A percentile compares a stretch with the other conserved stretches of the same genome.
Evolutionary conservation across 2,329 filamentous ascomycete species (phyloP).

Genomic region (Fusarium kyushuense): DNA sequence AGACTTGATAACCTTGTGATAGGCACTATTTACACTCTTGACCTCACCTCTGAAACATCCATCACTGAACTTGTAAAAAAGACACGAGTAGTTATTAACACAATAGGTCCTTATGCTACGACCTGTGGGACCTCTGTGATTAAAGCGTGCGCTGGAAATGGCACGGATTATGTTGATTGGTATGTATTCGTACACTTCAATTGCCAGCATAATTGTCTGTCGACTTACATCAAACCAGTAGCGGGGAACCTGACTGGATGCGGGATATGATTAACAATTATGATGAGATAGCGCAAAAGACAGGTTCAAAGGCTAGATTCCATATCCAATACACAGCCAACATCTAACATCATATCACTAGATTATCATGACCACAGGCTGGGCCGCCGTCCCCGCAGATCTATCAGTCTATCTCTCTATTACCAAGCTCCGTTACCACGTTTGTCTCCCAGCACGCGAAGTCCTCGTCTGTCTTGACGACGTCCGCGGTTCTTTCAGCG

Average conservation of each 20-base stretch:
- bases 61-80: slow-evolving; percentile 4
- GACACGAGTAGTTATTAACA: slow-evolving; percentile 18
- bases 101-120: slow-evolving; percentile 31
- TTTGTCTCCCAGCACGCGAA: slow-evolving; percentile 28
- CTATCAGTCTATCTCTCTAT: slow-evolving; percentile 33
- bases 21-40: slow-evolving; percentile 14
- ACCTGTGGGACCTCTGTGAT: slow-evolving; percentile 36
- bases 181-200: not conserved
- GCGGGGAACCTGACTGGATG: slow-evolving; percentile 39
- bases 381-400: slow-evolving; percentile 37
- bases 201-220: not conserved
- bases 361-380: slow-evolving; percentile 39
- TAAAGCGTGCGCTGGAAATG: slow-evolving; percentile 37
- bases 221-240: slow-evolving; percentile 26
- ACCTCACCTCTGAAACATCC: slow-evolving; percentile 10
- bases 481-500: slow-evolving; percentile 28
- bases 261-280: slow-evolving; percentile 22
- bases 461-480: slow-evolving; percentile 28
- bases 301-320: slow-evolving; percentile 22
- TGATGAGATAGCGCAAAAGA: slow-evolving; percentile 19
- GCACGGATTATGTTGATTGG: slow-evolving; percentile 43
- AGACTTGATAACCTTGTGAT: not conserved
- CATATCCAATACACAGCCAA: not conserved
- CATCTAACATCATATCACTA: not conserved
- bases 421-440: slow-evolving; percentile 14